phyloP scores from a whole-genome alignment of 306 rosid genomes.

The Cercis canadensis region DNA sequence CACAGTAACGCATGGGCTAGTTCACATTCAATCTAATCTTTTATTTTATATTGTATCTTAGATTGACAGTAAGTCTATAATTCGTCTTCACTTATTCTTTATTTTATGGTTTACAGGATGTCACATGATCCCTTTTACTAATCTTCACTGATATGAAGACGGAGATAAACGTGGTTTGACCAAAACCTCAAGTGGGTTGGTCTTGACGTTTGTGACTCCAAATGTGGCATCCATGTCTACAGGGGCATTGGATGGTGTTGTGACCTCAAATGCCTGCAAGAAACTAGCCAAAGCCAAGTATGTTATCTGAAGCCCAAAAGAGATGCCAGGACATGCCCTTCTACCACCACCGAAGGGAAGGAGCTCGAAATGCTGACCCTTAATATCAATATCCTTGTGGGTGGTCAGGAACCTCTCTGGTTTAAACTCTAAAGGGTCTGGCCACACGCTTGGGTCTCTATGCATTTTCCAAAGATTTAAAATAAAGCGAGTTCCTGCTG shows the following conservation, averaged over 20 bases:
- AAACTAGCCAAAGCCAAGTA: conserved; percentile 39
- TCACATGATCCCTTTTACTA: no score
- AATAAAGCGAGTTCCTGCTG: no score
- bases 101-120: no score
- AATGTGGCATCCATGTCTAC: conserved; percentile 54
- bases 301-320: conserved; percentile 41
- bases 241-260: not conserved
- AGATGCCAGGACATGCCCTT: conserved; percentile 52
- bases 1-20: no score
- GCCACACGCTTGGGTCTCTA: no score
- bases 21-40: no score
- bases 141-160: no score
- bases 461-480: no score
- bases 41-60: no score
- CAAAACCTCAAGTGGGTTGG: conserved; percentile 52
- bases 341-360: conserved; percentile 62
- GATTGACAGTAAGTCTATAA: no score
- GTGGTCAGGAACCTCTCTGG: conserved; percentile 58
- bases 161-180: conserved; percentile 56
- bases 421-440: not conserved
- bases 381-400: conserved; percentile 50
- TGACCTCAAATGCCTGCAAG: conserved; percentile 50
- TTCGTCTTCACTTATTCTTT: no score
- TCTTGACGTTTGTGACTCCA: conserved; percentile 44
- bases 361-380: conserved; percentile 49